Base-by-base conservation (phyloP, 2,329 filamentous ascomycete species). In the Zasmidium citrigriseum region DNA sequence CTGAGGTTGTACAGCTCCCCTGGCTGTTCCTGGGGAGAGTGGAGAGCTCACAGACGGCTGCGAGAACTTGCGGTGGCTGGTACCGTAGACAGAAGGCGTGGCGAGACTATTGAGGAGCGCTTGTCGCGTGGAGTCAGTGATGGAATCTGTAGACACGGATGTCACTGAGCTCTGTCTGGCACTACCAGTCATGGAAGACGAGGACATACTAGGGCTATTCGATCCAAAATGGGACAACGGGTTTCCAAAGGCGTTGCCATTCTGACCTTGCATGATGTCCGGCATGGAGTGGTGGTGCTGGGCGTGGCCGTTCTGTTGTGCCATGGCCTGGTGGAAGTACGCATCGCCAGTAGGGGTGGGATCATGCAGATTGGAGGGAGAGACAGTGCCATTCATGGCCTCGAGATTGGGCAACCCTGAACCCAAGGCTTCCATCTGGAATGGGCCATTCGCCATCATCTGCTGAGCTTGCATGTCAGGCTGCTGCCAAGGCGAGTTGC, bases 401-500 rank as follows among this genome's bases (percentile, higher is more conserved):
- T 92, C 86, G 72, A 86, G 70, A 64, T 95, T 91, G 58, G 89
- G 87, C 72, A 96, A 92, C 34, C 89, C 86, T 45, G 86, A 82
- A 63, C 85, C 83, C 70, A 86, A 86, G 63, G 91, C 82, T 69
- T 96, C 91, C 74, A 96, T 80, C 56, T 87, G 82, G 72, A 91
- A 93, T 4, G 87, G 85, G 68, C 87, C 86, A 4, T 78, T 75
- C 46, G 85, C 78, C 72, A 90, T 82, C 68, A 64, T 60, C 16
- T 67, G 84, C 63, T 89, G 89, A 21, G 84, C 82, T 75, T 90
- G 87, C 68, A 91, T 80, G 41, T 86, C 82, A 52, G 84, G 57
- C 68, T 89, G 85, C 87, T 89, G 91, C 78, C 89, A 86, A 7
- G 49, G 49, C 11, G 27, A 22, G 16, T 20, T 34, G 20, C 21